Base-by-base conservation (phyloP, 1,139 yeast genomes). In the Yamadazyma blattariae region DNA sequence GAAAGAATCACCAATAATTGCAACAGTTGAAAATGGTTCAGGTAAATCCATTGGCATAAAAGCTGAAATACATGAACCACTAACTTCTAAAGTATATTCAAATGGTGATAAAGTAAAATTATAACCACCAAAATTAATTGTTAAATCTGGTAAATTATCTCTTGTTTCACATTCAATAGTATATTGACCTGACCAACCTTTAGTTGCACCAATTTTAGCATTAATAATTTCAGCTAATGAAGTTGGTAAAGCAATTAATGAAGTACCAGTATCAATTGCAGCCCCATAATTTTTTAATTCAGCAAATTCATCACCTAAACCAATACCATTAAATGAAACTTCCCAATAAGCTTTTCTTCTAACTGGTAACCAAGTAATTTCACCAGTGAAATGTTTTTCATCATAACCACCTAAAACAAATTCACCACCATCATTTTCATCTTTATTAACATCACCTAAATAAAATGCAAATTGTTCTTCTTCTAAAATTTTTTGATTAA, bases 271-370 rank as follows among this genome's bases (percentile, higher is more conserved):
- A 63, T 92, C 98, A 56, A 92, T 87, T 42, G 96, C 97, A 52
- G 97, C 98, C 61, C 98, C 98, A 43, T 92, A 82, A 53, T 71
- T 70, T 51, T 74, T 77, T 55, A 92, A 77, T 52, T 75, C 80
- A 33, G 97, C 96, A 54, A 76, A 84, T 66, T 92, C 96, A 46
- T 83, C 84, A 51, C 98, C 98, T 45, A 92, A 74, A 26, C 90
- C 87, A 57, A 92, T 71, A 51, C 96, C 90, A 52, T 88, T 88
- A 48, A 92, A 83, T 46, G 84, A 77, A 42, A 92, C 98, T 72
- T 92, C 98, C 98, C 98, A 92, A 77, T 92, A 92, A 25, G 97
- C 98, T 80, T 90, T 87, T 76, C 98, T 87, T 72, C 98, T 88
- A 42, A 92, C 94, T 39, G 98, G 98, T 64, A 92, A 77, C 86